Percentiles rank a stretch among this genome's conserved stretches.
Evolutionary conservation across 2,329 filamentous ascomycete species (phyloP).

Genomic region (Trichoderma sp.): DNA sequence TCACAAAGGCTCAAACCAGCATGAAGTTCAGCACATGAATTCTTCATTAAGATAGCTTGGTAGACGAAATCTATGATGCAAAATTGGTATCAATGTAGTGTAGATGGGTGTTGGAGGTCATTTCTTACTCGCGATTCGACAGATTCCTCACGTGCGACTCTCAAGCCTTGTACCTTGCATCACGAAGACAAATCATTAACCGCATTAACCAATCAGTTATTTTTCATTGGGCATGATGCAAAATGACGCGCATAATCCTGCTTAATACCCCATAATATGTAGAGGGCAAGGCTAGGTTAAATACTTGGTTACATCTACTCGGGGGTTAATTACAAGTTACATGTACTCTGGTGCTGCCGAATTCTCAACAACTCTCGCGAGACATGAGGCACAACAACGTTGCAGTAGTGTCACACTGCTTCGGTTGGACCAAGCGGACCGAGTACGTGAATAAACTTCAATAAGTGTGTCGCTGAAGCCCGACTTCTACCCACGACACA

Average conservation of each 20-base stretch:
- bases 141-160: background rate
- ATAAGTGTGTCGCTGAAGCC: no score
- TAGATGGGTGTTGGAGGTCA: background rate
- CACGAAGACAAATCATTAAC: background rate
- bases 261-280: background rate
- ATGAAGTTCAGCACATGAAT: fast-evolving
- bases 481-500: no score
- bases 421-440: no score
- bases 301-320: background rate
- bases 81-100: background rate
- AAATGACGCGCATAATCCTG: background rate
- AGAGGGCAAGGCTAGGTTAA: background rate
- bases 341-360: background rate
- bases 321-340: background rate
- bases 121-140: background rate
- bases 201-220: background rate
- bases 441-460: no score
- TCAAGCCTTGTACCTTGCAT: background rate
- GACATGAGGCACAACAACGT: background rate
- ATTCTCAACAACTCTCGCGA: background rate
- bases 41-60: background rate
- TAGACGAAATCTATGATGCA: background rate
- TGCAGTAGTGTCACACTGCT: no score
- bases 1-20: background rate
- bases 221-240: background rate